These are phyloP conservation scores for Fragaria nilgerrensis DNA, from an alignment of 306 rosid genomes.

Conservation along the genomic window DNA sequence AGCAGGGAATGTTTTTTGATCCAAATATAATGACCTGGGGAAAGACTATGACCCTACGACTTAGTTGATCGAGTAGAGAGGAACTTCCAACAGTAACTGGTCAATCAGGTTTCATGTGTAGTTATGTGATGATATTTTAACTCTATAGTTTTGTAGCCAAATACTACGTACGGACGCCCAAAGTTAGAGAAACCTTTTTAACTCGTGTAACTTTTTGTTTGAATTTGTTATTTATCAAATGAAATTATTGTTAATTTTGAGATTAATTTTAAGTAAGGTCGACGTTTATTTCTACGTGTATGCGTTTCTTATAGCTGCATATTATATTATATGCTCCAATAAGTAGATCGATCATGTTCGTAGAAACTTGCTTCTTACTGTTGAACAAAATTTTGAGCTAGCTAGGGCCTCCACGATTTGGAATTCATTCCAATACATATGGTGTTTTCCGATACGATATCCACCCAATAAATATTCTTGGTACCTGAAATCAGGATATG, in stretches of 20 bases:
- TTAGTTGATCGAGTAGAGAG: not conserved
- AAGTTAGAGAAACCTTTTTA: too few relatives aligned
- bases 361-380: not conserved
- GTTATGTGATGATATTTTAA: too few relatives aligned
- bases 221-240: too few relatives aligned
- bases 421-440: not conserved
- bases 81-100: too few relatives aligned
- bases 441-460: not conserved
- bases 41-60: conserved; percentile 3
- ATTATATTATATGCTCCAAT: not conserved
- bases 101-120: too few relatives aligned
- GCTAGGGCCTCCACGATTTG: not conserved
- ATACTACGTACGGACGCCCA: too few relatives aligned
- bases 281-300: too few relatives aligned
- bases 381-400: not conserved
- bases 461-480: not conserved
- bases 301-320: not conserved
- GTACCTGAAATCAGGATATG: not conserved
- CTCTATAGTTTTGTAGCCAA: too few relatives aligned
- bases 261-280: too few relatives aligned
- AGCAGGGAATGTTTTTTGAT: conserved; percentile 22
- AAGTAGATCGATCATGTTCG: not conserved
- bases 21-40: conserved; percentile 8
- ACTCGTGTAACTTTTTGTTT: too few relatives aligned
- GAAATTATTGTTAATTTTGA: too few relatives aligned